phyloP scores from a whole-genome alignment of 2,329 filamentous ascomycete genomes.

The Ophiostoma novo-ulmi region DNA sequence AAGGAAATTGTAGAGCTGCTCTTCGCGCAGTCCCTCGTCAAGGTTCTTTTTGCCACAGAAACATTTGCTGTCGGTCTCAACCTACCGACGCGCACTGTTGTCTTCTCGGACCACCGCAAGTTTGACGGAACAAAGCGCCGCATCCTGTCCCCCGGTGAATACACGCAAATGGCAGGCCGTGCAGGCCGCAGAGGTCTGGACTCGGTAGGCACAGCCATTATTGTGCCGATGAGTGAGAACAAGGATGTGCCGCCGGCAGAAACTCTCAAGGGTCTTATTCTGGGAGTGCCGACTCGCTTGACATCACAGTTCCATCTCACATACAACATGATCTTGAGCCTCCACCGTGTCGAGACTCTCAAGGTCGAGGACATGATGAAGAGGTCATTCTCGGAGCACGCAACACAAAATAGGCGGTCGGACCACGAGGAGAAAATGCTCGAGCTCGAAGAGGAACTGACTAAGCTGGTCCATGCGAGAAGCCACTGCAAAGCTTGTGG shows the following conservation, averaged over 20 bases:
- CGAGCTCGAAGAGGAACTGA: conserved; percentile 83
- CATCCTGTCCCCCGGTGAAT: conserved; percentile 88
- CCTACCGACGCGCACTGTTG: conserved; percentile 88
- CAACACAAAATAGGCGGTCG: conserved; percentile 86
- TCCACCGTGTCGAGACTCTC: conserved; percentile 87
- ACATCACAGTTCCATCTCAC: conserved; percentile 94
- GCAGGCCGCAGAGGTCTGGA: conserved; percentile 91
- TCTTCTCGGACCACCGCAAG: conserved; percentile 95
- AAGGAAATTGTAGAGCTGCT: conserved; percentile 97
- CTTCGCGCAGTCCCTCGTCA: conserved; percentile 91
- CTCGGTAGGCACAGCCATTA: conserved; percentile 87
- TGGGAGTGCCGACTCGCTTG: conserved; percentile 91
- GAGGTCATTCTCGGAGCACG: conserved; percentile 96
- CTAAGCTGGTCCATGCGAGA: conserved; percentile 67
- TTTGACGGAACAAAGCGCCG: conserved; percentile 90
- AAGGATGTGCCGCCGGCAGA: conserved; percentile 84
- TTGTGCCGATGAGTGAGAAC: conserved; percentile 71
- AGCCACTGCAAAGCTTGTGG: conserved; percentile 81
- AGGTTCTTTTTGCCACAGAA: conserved; percentile 94
- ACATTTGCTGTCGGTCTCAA: conserved; percentile 99
- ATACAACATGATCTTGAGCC: conserved; percentile 98
- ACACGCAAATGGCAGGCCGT: conserved; percentile 97
- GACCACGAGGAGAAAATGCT: conserved; percentile 95
- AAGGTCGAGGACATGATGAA: conserved; percentile 99
- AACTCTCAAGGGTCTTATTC: conserved; percentile 85